Base-by-base conservation (phyloP, 306 rosid species). In the Quercus robur region DNA sequence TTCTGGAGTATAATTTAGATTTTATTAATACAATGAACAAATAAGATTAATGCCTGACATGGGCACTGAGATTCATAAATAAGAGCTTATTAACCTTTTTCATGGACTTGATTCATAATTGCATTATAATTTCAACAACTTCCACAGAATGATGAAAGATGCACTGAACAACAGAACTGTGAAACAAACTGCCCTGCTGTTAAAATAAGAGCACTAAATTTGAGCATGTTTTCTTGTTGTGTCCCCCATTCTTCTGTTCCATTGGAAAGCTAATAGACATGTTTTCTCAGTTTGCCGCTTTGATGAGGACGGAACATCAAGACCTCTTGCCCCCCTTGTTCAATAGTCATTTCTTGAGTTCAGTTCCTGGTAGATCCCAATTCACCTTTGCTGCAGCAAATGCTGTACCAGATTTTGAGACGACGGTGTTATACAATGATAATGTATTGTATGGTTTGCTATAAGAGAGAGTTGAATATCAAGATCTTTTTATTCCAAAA, bases 361-460 rank as follows among this genome's bases (percentile, higher is more conserved):
- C 51, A 4, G 58, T 21, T 52, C 67, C 18, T 54, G 44, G 56
- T 23, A 23, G 67, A 4, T 73, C 25, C 35, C 19, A 30, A 28
- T 46, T 52, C 51, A 18, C 31, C 59, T 8, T 4, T 59, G 54
- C 7, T 4, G 67, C 26, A 25, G 51, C 71, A 19, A 10, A 5
- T 80, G 79, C 31, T 61, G 77, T 74, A 21, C 46, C 75, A 0
- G 64, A 28, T 56, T 18, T n/a, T 51, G 21, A 2, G 68, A 68
- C 15, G 57, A 15, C 20, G 19, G 79, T 11, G 41, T n/a, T 49
- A 35, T 25, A 2, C 30, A 20, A 49, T 57, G 35, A n/a, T 26
- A 31, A 64, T 80, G 71, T 41, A 26, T 51, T 49, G 81, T 51
- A 33, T 26, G 25, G 18, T 33, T 81, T 58, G n/a, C 54, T 51